Evolutionary conservation across 2,329 filamentous ascomycete genomes (phyloP).

Genomic region (Hypoxylon sp.): DNA sequence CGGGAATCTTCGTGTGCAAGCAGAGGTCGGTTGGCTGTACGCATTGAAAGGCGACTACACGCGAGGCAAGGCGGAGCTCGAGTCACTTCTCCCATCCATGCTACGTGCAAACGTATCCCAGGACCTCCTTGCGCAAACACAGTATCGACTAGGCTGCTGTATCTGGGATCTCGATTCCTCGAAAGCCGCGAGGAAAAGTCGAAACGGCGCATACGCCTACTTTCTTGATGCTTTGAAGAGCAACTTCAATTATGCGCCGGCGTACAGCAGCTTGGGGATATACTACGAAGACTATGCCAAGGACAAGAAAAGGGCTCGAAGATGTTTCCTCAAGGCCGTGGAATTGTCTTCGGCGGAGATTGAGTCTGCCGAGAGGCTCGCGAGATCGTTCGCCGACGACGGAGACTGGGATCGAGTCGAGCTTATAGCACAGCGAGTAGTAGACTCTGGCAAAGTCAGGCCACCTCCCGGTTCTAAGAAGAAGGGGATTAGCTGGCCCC

Average conservation of each 20-base stretch:
- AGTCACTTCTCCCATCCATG: constrained; percentile 69
- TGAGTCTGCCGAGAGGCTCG: constrained; percentile 84
- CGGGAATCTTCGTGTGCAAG: constrained; percentile 78
- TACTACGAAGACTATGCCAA: constrained; percentile 92
- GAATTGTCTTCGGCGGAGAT: constrained; percentile 90
- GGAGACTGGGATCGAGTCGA: constrained; percentile 98
- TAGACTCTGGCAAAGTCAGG: constrained; percentile 92
- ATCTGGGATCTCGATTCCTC: constrained; percentile 85
- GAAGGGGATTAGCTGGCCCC: constrained; percentile 94
- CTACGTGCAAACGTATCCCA: constrained; percentile 63
- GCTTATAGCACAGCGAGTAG: constrained; percentile 85
- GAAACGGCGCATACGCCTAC: constrained; percentile 81
- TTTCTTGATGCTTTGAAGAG: constrained; percentile 86
- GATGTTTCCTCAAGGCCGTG: constrained; percentile 95
- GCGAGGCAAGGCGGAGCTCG: constrained; percentile 72
- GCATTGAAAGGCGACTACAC: constrained; percentile 80
- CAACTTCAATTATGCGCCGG: constrained; percentile 85
- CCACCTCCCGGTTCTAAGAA: constrained; percentile 92
- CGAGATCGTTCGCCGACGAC: constrained; percentile 84
- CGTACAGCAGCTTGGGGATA: constrained; percentile 88
- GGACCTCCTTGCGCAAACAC: constrained; percentile 82
- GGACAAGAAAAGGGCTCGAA: constrained; percentile 84
- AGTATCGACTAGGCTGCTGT: constrained; percentile 87
- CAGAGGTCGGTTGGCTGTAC: constrained; percentile 92
- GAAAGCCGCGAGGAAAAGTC: constrained; percentile 76